Conservation (phyloP, 2,329 filamentous ascomycete species). For the Neofusicoccum sp. region DNA sequence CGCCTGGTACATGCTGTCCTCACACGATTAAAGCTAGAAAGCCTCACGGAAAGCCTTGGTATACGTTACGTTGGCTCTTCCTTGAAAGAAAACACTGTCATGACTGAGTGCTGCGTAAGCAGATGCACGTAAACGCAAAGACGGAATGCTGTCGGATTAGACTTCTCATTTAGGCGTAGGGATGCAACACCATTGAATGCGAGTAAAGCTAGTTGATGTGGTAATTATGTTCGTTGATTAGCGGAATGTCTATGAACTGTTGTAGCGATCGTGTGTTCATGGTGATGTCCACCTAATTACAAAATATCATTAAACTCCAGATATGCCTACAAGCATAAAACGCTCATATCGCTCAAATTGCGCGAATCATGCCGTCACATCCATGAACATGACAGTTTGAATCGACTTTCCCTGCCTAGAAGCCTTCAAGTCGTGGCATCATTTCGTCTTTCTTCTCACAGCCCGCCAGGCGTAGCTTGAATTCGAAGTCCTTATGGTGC, state of each 20-base stretch:
- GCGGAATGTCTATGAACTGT: not conserved
- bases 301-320: not conserved
- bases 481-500: not conserved
- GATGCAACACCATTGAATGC: not conserved
- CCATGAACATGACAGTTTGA: not conserved
- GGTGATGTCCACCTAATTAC: slow-evolving; percentile 1
- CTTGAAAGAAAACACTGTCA: no score
- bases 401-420: not conserved
- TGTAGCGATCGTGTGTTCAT: not conserved
- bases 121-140: no score
- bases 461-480: not conserved
- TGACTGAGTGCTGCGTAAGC: not conserved
- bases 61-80: no score
- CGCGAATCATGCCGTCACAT: not conserved
- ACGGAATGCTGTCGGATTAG: not conserved
- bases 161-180: not conserved
- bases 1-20: no score
- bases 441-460: not conserved
- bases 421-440: slow-evolving; percentile 13
- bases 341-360: slow-evolving; percentile 1
- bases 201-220: not conserved
- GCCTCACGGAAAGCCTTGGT: no score
- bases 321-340: not conserved
- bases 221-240: not conserved
- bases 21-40: no score